A percentile compares a stretch with the other conserved stretches of the same genome.
phyloP scores from a whole-genome alignment of 2,329 filamentous ascomycete species.

The Tothia fuscella region DNA sequence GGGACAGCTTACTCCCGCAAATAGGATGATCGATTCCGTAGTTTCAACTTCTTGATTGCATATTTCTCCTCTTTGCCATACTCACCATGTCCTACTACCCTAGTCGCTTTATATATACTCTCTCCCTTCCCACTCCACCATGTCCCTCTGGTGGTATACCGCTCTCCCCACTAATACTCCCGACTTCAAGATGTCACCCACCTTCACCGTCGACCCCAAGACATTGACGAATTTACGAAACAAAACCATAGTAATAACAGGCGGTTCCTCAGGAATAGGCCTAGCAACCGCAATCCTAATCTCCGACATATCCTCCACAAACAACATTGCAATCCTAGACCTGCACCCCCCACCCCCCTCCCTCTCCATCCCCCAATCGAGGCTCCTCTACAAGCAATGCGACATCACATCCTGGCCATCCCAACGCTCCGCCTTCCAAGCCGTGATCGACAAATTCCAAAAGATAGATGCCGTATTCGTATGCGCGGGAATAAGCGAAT shows the following conservation, averaged over 20 bases:
- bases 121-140: too few species aligned
- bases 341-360: constrained; percentile 23
- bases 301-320: constrained; percentile 24
- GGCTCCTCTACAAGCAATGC: constrained; percentile 24
- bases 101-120: too few species aligned
- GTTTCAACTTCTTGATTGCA: too few species aligned
- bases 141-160: constrained; percentile 2
- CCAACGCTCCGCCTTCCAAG: constrained; percentile 34
- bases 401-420: constrained; percentile 35
- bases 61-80: not conserved
- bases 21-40: not conserved
- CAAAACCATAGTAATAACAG: constrained; percentile 19
- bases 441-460: constrained; percentile 29
- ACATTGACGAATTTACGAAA: constrained; percentile 1
- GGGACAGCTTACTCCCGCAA: not conserved
- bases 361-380: constrained; percentile 19
- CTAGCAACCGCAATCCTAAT: constrained; percentile 40
- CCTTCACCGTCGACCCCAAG: constrained; percentile 14
- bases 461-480: constrained; percentile 36
- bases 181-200: constrained; percentile 16
- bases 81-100: not conserved
- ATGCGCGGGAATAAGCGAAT: constrained; percentile 38
- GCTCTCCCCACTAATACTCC: not conserved
- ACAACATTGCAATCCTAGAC: constrained; percentile 32
- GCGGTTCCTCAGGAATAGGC: constrained; percentile 48